Base-by-base conservation (phyloP, 2,329 filamentous ascomycete species). In the Talaromyces piceae region DNA sequence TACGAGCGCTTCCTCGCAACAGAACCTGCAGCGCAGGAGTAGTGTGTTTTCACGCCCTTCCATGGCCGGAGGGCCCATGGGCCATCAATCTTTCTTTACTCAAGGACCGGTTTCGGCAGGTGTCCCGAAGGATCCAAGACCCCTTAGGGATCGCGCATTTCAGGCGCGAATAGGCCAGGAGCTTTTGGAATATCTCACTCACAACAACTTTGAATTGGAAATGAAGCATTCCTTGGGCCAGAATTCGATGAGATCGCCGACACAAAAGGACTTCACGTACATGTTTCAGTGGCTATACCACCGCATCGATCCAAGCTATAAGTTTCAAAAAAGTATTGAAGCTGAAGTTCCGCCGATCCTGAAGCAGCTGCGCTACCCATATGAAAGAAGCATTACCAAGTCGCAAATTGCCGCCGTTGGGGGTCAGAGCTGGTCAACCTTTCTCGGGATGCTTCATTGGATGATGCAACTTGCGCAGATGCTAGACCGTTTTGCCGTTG, bases 281-380 rank as follows among this genome's bases (percentile, higher is more conserved):
- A 95, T 98, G 79, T 98, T 98, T 64, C 90, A 97, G 63, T 98
- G 91, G 88, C 77, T 98, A 3, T 98, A 98, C 69, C 88, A 90
- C 63, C 87, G 90, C 52, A 94, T 98, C 64, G 93, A 98, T 65
- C 93, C 93, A 0, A 87, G 85, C 60, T 94, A 97, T 67, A 83
- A 85, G 30, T 97, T 98, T 63, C 84, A 91, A 62, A 96, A 96
- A 68, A 88, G 86, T 47, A 95, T 97, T 62, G 93, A 97, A 66
- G 86, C 91, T 51, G 94, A 98, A 67, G 91, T 97, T 0, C 91
- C 91, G 11, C 85, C 90, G 0, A 84, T 98, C 41, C 74, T 98
- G 53, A 95, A 95, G 65, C 91, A 96, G 66, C 74, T 98, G 63
- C 83, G 91, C 49, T 98, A 98, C 64, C 93, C 93, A 0, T 98